Conservation (phyloP, 148 eudicot genomes). For the Cornus controversa region DNA sequence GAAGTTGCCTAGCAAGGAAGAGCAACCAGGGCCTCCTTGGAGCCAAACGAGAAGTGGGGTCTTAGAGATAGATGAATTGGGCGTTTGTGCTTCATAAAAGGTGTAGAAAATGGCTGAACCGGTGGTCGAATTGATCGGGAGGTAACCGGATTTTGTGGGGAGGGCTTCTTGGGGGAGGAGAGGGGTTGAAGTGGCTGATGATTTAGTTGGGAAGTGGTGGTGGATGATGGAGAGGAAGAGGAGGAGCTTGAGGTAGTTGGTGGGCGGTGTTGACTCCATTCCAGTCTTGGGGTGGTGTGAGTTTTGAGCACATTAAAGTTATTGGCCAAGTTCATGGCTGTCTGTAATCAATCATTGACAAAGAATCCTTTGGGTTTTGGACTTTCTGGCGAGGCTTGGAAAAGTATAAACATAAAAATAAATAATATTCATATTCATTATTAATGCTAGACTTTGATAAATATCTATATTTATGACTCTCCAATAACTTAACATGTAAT, state of each 20-base stretch:
- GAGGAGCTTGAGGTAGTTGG: slow-evolving; percentile 11
- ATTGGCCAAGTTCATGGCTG: too few species aligned
- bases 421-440: too few species aligned
- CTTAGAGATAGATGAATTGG: slow-evolving; percentile 31
- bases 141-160: slow-evolving; percentile 76
- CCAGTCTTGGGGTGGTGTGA: too few species aligned
- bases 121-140: slow-evolving; percentile 48
- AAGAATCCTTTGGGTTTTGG: too few species aligned
- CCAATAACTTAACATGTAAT: too few species aligned
- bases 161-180: slow-evolving; percentile 52
- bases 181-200: slow-evolving; percentile 20
- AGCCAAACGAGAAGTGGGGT: slow-evolving; percentile 88
- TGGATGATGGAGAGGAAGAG: slow-evolving; percentile 5
- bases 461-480: too few species aligned
- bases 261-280: slow-evolving; percentile 1
- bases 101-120: slow-evolving; percentile 75
- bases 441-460: too few species aligned
- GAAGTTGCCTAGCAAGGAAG: slow-evolving; percentile 77
- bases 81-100: slow-evolving; percentile 67
- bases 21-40: slow-evolving; percentile 93
- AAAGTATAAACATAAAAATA: too few species aligned
- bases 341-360: too few species aligned
- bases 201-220: slow-evolving; percentile 14
- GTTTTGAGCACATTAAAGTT: too few species aligned
- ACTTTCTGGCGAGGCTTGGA: too few species aligned